Evolutionary conservation across 2,329 filamentous ascomycete genomes (phyloP), one percentile per base, ranked within the genome.

Genomic region (Talaromyces albobiverticillius): DNA sequence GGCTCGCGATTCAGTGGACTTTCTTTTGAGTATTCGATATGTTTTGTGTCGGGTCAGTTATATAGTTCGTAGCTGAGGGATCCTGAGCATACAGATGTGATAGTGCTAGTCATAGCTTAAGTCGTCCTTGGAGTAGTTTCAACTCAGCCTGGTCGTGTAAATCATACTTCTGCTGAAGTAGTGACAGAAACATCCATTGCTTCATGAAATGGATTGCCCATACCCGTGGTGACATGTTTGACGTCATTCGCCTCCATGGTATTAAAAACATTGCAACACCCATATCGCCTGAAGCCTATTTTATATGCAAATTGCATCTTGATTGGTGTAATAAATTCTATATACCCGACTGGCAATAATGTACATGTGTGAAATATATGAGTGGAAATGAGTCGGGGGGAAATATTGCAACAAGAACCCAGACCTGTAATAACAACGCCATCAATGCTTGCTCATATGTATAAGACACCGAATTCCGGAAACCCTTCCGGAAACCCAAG

Each of bases 1-100:
- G 67, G 63, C 52, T 72, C 69, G 3, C 64, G 62, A 46, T 71
- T 71, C 52, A 71, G 53, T 2, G 69, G 69, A n/a, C 63, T 31
- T 9, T 50, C 46, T 50, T 29, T 49, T 14, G 46, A 46, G n/a
- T 49, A 38, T 18, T 54, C 31, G 16, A 43, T 23, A 16, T 50
- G 20, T 23, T 34, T 32, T 23, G 11, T 11, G 3, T 43, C 13
- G 10, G 36, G 40, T 50, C 25, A 43, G 38, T 42, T n/a, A 2
- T 11, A 16, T 31, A 13, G 13, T 49, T 4, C 4, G n/a, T 18
- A 8, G 8, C 9, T 1, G 3, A 4, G 25, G 14, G 20, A 18
- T 29, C 14, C 6, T 8, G 38, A 32, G 32, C 18, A 34, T 43
- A 51, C 48, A 43, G 25, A 26, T 41, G 38, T 34, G 22, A 22